Percentiles rank a stretch among this genome's conserved stretches.
Evolutionary conservation across 129 eudicot genomes (phyloP).

Genomic region (Dittrichia graveolens): DNA sequence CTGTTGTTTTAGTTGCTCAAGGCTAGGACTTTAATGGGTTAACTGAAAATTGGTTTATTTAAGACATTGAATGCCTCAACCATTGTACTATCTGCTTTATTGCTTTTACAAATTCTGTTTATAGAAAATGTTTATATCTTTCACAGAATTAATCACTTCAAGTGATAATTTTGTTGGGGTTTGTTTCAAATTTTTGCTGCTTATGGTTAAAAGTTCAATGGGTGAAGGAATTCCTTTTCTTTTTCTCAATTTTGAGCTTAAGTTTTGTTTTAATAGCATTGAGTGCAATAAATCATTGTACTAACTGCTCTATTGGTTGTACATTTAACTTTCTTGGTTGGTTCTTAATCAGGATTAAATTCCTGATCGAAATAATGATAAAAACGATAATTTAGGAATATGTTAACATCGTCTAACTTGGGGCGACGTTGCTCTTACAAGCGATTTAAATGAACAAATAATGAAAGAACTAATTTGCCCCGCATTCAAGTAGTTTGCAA

Average conservation of each 20-base stretch:
- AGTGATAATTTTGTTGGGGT: background rate
- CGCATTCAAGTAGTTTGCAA: too few species aligned
- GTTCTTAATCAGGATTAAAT: too few species aligned
- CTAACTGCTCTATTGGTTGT: slow-evolving; percentile 25
- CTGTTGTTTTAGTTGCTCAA: background rate
- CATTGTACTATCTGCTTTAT: background rate
- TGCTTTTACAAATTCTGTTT: slow-evolving; percentile 1
- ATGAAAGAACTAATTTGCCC: too few species aligned
- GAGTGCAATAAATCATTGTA: slow-evolving; percentile 32
- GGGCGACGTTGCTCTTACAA: too few species aligned
- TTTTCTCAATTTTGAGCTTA: too few species aligned
- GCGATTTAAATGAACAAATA: too few species aligned
- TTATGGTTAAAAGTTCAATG: background rate
- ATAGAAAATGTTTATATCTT: background rate
- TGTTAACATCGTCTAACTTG: too few species aligned
- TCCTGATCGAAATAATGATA: too few species aligned
- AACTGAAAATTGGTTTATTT: background rate
- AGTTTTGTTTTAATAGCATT: background rate
- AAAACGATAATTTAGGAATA: too few species aligned
- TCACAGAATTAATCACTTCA: background rate
- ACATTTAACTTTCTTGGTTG: slow-evolving; percentile 32
- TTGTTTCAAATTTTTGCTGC: background rate
- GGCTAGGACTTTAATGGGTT: background rate
- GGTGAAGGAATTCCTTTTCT: too few species aligned
- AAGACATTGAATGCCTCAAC: background rate